A percentile compares a stretch with the other conserved stretches of the same genome.
Conservation (phyloP, 2,329 filamentous ascomycete genomes). For the Orbilia ellipsospora region DNA sequence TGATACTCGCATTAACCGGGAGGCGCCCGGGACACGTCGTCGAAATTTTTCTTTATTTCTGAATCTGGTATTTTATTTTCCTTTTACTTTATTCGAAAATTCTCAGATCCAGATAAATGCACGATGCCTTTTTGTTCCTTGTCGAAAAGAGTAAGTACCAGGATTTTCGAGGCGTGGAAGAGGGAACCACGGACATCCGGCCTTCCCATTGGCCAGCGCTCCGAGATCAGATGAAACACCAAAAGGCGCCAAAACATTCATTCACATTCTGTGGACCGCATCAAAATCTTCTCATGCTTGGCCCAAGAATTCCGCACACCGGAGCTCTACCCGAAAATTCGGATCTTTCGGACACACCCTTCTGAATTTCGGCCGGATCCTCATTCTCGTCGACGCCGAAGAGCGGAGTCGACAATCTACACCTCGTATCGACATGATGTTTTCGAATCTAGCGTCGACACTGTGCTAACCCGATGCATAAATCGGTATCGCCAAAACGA, state of each 20-base stretch:
- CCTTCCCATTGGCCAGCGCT: not conserved
- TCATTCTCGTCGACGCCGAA: not conserved
- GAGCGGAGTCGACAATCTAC: not conserved
- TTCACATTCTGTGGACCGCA: too few relatives aligned
- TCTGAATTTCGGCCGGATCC: not conserved
- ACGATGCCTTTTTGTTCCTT: too few relatives aligned
- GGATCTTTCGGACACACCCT: too few relatives aligned
- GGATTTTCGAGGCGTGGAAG: not conserved
- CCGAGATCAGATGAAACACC: constrained; percentile 3
- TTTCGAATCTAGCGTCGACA: not conserved
- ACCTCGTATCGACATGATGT: not conserved
- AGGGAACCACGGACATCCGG: not conserved
- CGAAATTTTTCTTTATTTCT: not conserved
- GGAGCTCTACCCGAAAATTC: too few relatives aligned
- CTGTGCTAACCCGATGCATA: not conserved
- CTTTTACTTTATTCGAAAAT: not conserved
- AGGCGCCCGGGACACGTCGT: constrained; percentile 1
- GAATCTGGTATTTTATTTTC: not conserved
- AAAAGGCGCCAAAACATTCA: not conserved
- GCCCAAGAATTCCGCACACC: too few relatives aligned
- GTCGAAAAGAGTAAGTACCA: not conserved
- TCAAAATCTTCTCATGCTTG: too few relatives aligned
- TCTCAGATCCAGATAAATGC: too few relatives aligned
- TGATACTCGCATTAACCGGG: not conserved
- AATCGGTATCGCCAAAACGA: not conserved